Base-by-base conservation (phyloP, 495 filamentous ascomycete species). In the Aspergillus sclerotiicarbonarius region DNA sequence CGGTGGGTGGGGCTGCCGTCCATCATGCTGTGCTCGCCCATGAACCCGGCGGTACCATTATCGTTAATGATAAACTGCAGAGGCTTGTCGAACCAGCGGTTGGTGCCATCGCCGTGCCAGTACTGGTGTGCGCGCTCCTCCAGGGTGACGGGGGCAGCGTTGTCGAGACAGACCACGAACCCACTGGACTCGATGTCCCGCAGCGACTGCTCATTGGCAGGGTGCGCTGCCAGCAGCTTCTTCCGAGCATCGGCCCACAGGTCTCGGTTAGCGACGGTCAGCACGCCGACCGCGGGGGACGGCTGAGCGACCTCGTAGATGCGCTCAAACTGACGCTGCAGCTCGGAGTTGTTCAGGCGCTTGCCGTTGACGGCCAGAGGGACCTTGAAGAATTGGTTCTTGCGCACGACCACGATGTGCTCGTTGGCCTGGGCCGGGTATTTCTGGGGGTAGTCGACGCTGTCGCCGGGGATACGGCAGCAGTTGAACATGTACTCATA, bases 11-110 rank as follows among this genome's bases (percentile, higher is more conserved):
- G 91, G 29, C 93, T 99, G 56, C 95, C 95, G 71, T 99, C 95
- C 95, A 99, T 99, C 95, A 99, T 98, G 75, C 87, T 92, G 80
- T 99, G 95, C 80, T 99, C 95, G 67, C 95, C 95, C 79, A 90
- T 91, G 82, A 99, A 99, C 58, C 95, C 95, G 21, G 95, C 89
- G 15, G 94, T 95, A 62, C 92, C 95, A 74, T 99, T 99, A 67
- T 98, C 92, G 74, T 96, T 97, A 75, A 99, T 69, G 67, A 99
- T 93, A 75, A 99, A 98, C 78, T 99, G 91, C 54, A 96, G 78
- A 19, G 95, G 95, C 80, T 98, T 98, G 81, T 99, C 95, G 70
- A 89, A 98, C 91, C 92, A 99, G 54, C 95, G 87, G 82, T 98
- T 99, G 63, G 81, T 74, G 57, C 95, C 95, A 63, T 97, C 92